phyloP scores from a whole-genome alignment of 1,284 basidiomycete species.

The Vanrija sp. region DNA sequence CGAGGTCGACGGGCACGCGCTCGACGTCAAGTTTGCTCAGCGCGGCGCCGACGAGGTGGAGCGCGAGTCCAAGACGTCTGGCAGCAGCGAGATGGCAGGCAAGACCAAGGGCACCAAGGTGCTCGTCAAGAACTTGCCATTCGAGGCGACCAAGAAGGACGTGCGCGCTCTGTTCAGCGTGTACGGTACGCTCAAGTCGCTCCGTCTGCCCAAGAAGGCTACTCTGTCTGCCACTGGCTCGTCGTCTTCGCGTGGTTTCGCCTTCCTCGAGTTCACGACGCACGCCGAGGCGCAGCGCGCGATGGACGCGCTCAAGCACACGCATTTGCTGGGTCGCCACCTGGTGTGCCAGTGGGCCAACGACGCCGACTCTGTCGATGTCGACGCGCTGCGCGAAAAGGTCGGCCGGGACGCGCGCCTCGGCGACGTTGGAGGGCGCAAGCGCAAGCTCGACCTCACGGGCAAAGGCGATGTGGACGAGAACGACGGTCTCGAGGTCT shows the following conservation, averaged over 20 bases:
- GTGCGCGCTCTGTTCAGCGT: slow-evolving; percentile 80
- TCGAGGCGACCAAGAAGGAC: slow-evolving; percentile 92
- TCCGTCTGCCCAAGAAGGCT: slow-evolving; percentile 81
- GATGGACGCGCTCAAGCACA: slow-evolving; percentile 78
- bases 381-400: slow-evolving; percentile 71
- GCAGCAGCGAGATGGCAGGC: slow-evolving; percentile 21
- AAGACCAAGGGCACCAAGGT: slow-evolving; percentile 73
- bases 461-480: slow-evolving; percentile 21
- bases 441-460: slow-evolving; percentile 42
- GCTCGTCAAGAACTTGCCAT: slow-evolving; percentile 95
- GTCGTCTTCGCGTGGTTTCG: slow-evolving; percentile 69
- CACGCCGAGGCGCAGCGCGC: slow-evolving; percentile 82
- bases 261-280: slow-evolving; percentile 88
- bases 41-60: slow-evolving; percentile 67
- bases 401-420: slow-evolving; percentile 49
- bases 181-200: slow-evolving; percentile 86
- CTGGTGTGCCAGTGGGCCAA: slow-evolving; percentile 91
- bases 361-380: slow-evolving; percentile 58
- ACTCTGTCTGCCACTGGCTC: slow-evolving; percentile 61
- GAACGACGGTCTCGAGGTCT: slow-evolving; percentile 35
- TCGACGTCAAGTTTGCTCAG: slow-evolving; percentile 82
- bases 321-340: slow-evolving; percentile 92
- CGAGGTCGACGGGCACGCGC: slow-evolving; percentile 78
- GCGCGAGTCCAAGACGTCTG: slow-evolving; percentile 41
- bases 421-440: slow-evolving; percentile 30